These are phyloP conservation scores for carrot (Daucus carota) DNA, from an alignment of 129 eudicot genomes.

Conservation along the genomic window DH1_v3.0 NC_030386.2:21763001-21763500, in stretches of 20 bases:
- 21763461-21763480: background rate
- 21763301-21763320: background rate
- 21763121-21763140: background rate
- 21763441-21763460: background rate
- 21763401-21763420: background rate
- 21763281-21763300: too few species aligned
- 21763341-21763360: background rate
- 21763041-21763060: background rate
- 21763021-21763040: background rate
- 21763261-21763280: too few species aligned
- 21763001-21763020: background rate
- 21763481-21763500: background rate
- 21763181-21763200: background rate
- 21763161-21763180: background rate
- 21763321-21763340: background rate
- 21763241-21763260: background rate
- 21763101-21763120: background rate
- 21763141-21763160: background rate
- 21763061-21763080: background rate
- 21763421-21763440: background rate
- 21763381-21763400: background rate
- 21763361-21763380: background rate
- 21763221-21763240: background rate
- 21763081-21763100: background rate
- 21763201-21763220: background rate